These are phyloP conservation scores for Sclerotinia trifoliorum DNA, from an alignment of 2,329 filamentous ascomycete genomes.

Conservation along the genomic window DNA sequence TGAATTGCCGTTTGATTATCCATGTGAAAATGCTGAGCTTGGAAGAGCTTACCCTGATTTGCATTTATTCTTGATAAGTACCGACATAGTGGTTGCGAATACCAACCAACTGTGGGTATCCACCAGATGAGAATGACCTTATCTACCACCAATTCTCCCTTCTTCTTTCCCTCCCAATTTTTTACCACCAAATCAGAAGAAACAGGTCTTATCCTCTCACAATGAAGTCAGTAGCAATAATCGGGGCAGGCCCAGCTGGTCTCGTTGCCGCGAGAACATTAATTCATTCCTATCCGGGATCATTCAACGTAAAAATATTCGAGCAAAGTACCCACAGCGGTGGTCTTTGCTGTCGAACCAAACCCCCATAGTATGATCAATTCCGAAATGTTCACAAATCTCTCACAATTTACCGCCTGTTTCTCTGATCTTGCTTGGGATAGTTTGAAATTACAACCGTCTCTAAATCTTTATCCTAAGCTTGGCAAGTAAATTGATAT, in stretches of 20 bases:
- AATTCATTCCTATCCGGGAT: neutral
- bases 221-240: constrained; percentile 20
- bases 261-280: constrained; percentile 26
- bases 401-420: constrained; percentile 24
- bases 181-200: no score
- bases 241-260: constrained; percentile 24
- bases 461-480: constrained; percentile 12
- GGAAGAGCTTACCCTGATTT: no score
- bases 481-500: constrained; percentile 25
- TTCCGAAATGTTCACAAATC: constrained; percentile 22
- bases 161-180: no score
- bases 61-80: no score
- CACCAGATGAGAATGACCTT: no score
- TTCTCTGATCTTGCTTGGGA: constrained; percentile 26
- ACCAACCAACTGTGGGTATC: no score
- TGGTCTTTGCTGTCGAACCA: constrained; percentile 23
- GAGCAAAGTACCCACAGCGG: constrained; percentile 20
- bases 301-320: constrained; percentile 21
- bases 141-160: no score
- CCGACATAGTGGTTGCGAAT: no score
- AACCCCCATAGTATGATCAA: constrained; percentile 20
- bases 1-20: no score
- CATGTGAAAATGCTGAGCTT: no score
- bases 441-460: neutral
- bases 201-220: neutral